These are phyloP conservation scores for Protea cynaroides DNA, from an alignment of 164 flowering plant species.

Conservation along the genomic window DNA sequence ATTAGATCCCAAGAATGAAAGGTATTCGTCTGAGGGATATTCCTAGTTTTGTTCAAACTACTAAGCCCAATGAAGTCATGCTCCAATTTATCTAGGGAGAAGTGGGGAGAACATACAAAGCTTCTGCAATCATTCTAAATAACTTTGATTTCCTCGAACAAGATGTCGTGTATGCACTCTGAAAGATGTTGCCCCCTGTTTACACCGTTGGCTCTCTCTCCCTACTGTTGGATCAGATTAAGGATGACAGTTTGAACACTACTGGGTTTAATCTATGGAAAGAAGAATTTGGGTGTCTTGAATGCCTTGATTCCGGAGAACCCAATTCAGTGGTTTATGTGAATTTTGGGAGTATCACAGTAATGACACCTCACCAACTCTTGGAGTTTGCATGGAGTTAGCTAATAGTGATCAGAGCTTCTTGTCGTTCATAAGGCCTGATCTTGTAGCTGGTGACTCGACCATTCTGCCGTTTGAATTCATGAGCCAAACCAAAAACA, in stretches of 20 bases:
- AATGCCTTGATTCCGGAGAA: conserved; percentile 19
- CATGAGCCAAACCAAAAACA: conserved; percentile 14
- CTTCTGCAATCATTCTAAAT: conserved; percentile 33
- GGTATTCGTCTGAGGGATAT: conserved; percentile 22
- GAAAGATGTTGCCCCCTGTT: conserved; percentile 14
- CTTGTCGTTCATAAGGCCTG: conserved; percentile 24
- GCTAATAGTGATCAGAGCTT: conserved; percentile 24
- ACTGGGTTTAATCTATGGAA: conserved; percentile 30
- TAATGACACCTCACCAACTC: conserved; percentile 20
- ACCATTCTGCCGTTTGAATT: conserved; percentile 20
- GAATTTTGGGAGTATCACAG: conserved; percentile 26
- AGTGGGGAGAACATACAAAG: conserved; percentile 2
- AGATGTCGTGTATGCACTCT: conserved; percentile 21
- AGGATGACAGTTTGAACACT: conserved; percentile 1
- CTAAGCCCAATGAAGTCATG: conserved; percentile 35
- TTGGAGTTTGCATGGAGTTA: conserved; percentile 30
- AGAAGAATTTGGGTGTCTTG: conserved; percentile 16
- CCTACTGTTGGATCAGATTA: not conserved
- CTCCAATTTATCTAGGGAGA: conserved; percentile 17
- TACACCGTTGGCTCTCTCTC: conserved; percentile 42
- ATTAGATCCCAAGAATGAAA: conserved; percentile 29
- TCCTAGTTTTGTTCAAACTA: conserved; percentile 21
- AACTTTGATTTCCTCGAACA: conserved; percentile 31
- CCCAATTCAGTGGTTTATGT: conserved; percentile 24
- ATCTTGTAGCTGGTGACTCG: conserved; percentile 18